Percentiles rank a stretch among this genome's conserved stretches.
phyloP scores from a whole-genome alignment of 208 protist species.

The Trypanosoma lewisi region DNA sequence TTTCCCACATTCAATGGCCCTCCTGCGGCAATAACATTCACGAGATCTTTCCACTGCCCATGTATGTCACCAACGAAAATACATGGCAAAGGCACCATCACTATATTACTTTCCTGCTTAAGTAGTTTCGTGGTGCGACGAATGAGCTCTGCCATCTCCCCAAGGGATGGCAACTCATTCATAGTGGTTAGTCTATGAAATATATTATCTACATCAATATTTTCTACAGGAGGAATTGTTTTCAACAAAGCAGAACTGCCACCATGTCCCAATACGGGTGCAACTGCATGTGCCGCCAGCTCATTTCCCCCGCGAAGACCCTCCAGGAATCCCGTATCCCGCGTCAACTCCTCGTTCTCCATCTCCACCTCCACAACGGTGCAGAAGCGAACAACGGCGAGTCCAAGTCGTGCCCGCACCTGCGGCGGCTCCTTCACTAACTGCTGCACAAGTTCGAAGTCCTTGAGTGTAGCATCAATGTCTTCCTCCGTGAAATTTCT shows the following conservation, averaged over 20 bases:
- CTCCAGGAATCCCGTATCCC: constrained; percentile 44
- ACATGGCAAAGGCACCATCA: constrained; percentile 93
- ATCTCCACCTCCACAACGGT: constrained; percentile 59
- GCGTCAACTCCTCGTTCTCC: constrained; percentile 65
- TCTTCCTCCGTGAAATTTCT: constrained; percentile 3
- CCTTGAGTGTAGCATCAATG: not conserved
- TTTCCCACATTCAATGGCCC: constrained; percentile 37
- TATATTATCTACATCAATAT: constrained; percentile 54
- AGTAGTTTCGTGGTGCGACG: constrained; percentile 67
- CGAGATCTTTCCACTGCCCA: constrained; percentile 76
- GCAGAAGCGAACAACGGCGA: constrained; percentile 78
- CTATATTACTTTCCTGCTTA: constrained; percentile 94
- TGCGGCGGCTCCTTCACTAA: constrained; percentile 42
- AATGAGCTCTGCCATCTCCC: constrained; percentile 79
- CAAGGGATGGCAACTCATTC: constrained; percentile 55
- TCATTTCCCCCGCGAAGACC: constrained; percentile 21
- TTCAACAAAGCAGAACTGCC: not conserved
- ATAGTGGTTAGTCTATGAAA: constrained; percentile 54
- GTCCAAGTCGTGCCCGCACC: constrained; percentile 59
- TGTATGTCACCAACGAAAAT: constrained; percentile 89
- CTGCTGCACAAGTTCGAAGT: constrained; percentile 36
- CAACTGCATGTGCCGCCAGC: too few relatives aligned
- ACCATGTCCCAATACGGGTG: not conserved
- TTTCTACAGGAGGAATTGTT: not conserved
- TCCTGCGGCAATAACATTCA: constrained; percentile 61